Conservation (phyloP, 129 eudicot genomes). For the Scalesia atractyloides region DNA sequence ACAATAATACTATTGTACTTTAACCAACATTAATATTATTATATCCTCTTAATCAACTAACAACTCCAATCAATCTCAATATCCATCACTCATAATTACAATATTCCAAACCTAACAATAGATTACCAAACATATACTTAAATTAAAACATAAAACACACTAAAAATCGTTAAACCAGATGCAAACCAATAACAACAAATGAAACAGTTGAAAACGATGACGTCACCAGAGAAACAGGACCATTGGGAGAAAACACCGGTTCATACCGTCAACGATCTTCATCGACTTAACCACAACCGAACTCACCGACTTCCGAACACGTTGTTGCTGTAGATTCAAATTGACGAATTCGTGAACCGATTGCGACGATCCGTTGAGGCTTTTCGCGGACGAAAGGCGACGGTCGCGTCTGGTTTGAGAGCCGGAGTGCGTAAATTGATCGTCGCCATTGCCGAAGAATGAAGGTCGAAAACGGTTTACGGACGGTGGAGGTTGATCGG, state of each 20-base stretch:
- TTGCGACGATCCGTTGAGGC: constrained; percentile 29
- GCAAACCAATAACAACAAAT: neutral
- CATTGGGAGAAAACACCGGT: constrained; percentile 41
- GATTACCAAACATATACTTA: neutral
- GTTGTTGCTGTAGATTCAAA: neutral
- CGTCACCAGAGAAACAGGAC: constrained; percentile 37
- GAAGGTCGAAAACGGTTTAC: neutral
- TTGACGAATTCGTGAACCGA: constrained; percentile 17
- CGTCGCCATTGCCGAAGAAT: constrained; percentile 46
- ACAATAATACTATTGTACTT: constrained; percentile 3
- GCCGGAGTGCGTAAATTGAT: constrained; percentile 40
- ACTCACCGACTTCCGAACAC: constrained; percentile 18
- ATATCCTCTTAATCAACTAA: neutral
- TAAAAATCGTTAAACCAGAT: neutral
- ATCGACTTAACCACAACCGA: constrained; percentile 44
- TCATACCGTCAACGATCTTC: constrained; percentile 41
- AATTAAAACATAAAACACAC: neutral
- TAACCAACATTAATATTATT: neutral
- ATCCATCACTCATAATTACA: neutral
- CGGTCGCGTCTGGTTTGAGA: constrained; percentile 38
- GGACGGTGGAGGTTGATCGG: constrained; percentile 19
- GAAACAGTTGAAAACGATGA: neutral
- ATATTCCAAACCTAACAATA: neutral
- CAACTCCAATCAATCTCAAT: constrained; percentile 20
- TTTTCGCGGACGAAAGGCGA: constrained; percentile 42